phyloP scores from a whole-genome alignment of 805 yeast genomes.

The Saccharomycopsis schoenii region DNA sequence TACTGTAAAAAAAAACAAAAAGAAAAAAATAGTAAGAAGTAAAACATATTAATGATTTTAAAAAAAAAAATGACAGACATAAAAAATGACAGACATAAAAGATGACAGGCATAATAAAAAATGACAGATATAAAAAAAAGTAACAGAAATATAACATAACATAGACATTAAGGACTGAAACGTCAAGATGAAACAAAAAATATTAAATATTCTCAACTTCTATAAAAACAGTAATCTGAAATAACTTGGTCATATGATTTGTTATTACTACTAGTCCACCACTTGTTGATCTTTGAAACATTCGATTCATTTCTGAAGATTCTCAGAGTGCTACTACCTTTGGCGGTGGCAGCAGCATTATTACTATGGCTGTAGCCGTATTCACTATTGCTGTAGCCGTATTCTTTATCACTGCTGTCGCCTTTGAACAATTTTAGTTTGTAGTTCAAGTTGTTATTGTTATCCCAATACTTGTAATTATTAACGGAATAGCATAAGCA shows the following conservation, averaged over 20 bases:
- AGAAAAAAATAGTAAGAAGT: neutral
- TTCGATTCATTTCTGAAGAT: constrained; percentile 1
- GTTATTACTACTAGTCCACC: constrained; percentile 8
- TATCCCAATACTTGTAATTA: constrained; percentile 17
- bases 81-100: neutral
- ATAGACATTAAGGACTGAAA: too few relatives aligned
- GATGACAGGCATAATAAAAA: neutral
- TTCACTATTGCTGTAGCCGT: neutral
- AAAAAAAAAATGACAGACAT: neutral
- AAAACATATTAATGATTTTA: neutral
- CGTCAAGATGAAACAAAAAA: too few relatives aligned
- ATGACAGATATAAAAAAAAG: neutral
- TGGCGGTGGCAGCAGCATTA: neutral
- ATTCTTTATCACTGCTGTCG: neutral
- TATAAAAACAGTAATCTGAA: constrained; percentile 16
- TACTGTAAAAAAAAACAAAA: too few relatives aligned
- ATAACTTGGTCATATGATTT: constrained; percentile 14
- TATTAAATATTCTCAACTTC: neutral
- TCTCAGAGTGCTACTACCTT: neutral
- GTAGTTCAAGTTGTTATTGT: constrained; percentile 15
- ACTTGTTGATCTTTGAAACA: constrained; percentile 11
- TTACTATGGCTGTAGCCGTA: neutral
- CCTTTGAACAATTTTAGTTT: constrained; percentile 19
- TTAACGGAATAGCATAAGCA: constrained; percentile 14
- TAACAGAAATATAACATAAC: too few relatives aligned